Percentiles rank a stretch among this genome's conserved stretches.
Conservation (phyloP, 805 yeast genomes). For the Zygoascus bituminiphila region DNA sequence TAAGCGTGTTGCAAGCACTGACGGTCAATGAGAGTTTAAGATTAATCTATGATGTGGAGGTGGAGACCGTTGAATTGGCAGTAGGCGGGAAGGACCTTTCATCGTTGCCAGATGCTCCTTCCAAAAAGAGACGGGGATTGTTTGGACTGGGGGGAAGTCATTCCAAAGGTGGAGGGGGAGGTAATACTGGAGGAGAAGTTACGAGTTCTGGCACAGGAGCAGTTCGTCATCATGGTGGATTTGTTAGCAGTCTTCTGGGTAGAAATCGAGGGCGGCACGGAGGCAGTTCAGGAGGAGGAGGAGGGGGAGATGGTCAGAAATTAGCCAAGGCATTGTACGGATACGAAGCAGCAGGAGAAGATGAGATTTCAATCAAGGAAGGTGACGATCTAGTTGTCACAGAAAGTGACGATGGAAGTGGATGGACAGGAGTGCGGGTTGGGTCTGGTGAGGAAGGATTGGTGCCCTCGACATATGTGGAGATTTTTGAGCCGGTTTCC, state of each 20-base stretch:
- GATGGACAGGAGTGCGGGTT: constrained; percentile 72
- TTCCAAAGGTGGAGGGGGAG: constrained; percentile 13
- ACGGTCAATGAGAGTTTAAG: constrained; percentile 66
- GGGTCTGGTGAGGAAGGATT: constrained; percentile 51
- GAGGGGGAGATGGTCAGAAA: neutral
- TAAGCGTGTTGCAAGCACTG: constrained; percentile 44
- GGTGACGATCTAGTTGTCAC: constrained; percentile 56
- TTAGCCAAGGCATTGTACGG: constrained; percentile 54
- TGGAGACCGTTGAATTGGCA: constrained; percentile 81
- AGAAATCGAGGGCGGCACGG: constrained; percentile 6
- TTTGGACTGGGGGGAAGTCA: constrained; percentile 30
- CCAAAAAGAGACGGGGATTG: constrained; percentile 52
- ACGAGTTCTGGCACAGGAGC: neutral
- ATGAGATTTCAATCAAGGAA: constrained; percentile 54
- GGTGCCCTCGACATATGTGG: constrained; percentile 78
- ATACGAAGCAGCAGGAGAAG: constrained; percentile 62
- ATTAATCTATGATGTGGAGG: constrained; percentile 73
- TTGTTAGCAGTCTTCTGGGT: constrained; percentile 14
- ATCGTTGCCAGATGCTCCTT: constrained; percentile 25
- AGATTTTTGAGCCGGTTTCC: constrained; percentile 21
- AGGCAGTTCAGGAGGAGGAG: neutral
- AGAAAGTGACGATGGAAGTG: constrained; percentile 77
- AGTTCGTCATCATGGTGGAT: constrained; percentile 2
- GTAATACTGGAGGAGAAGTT: constrained; percentile 5
- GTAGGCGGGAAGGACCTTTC: constrained; percentile 52